phyloP scores from a whole-genome alignment of 2,329 filamentous ascomycete species.

The Aspergillus hortae region DNA sequence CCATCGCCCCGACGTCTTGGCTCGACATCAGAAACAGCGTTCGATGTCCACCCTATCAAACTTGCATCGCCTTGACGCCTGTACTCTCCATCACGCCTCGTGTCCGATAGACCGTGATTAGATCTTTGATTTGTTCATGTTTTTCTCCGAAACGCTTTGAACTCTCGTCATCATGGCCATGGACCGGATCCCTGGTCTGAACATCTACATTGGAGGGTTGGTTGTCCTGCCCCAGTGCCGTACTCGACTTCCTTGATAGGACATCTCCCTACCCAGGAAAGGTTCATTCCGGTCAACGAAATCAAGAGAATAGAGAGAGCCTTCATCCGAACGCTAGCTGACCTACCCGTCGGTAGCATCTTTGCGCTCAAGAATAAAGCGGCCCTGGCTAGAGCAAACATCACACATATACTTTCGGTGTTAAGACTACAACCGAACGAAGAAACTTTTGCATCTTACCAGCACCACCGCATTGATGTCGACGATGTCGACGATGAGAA shows the following conservation, averaged over 20 bases:
- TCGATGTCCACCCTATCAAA: background rate
- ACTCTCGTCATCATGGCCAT: conserved; percentile 38
- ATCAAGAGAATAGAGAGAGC: background rate
- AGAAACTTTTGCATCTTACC: conserved; percentile 58
- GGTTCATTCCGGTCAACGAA: background rate
- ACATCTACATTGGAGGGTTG: conserved; percentile 77
- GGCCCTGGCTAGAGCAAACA: conserved; percentile 66
- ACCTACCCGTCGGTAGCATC: conserved; percentile 55
- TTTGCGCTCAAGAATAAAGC: conserved; percentile 72
- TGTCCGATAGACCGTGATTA: too few relatives aligned
- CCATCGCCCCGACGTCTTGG: background rate
- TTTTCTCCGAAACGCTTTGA: background rate
- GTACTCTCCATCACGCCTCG: background rate
- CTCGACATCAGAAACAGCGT: background rate
- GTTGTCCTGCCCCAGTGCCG: conserved; percentile 16
- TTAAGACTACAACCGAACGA: conserved; percentile 59
- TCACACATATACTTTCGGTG: conserved; percentile 90
- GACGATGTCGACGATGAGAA: conserved; percentile 91
- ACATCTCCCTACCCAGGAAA: background rate
- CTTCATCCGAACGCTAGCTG: background rate
- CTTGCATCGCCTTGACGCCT: background rate
- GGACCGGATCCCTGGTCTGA: conserved; percentile 65
- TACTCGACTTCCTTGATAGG: background rate
- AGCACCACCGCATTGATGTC: conserved; percentile 76
- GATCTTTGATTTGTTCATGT: too few relatives aligned